These are phyloP conservation scores for Alternaria gaisen DNA, from an alignment of 2,329 filamentous ascomycete genomes.

Conservation along the genomic window DNA sequence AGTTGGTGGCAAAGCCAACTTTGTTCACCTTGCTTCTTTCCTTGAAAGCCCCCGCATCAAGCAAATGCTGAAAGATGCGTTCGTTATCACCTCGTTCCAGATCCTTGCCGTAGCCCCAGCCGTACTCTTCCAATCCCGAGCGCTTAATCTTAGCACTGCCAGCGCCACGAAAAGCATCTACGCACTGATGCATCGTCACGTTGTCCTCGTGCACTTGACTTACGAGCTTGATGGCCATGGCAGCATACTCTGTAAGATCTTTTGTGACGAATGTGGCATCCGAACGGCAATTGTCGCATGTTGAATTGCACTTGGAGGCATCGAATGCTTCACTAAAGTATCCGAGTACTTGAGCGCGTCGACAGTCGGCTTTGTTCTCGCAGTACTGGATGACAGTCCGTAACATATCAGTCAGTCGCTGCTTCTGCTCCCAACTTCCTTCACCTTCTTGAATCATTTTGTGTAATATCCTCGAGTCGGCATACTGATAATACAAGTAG, in stretches of 20 bases:
- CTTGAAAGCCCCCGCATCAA: constrained; percentile 75
- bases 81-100: constrained; percentile 81
- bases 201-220: constrained; percentile 63
- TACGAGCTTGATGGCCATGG: constrained; percentile 75
- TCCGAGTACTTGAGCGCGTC: constrained; percentile 84
- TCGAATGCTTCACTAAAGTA: constrained; percentile 93
- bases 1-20: constrained; percentile 75
- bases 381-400: constrained; percentile 86
- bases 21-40: constrained; percentile 75
- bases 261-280: constrained; percentile 73
- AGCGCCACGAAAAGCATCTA: constrained; percentile 82
- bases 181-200: constrained; percentile 75
- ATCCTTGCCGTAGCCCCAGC: constrained; percentile 70
- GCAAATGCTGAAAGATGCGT: constrained; percentile 80
- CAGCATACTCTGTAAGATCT: constrained; percentile 80
- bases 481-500: constrained; percentile 87
- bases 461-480: constrained; percentile 75
- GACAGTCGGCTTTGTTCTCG: constrained; percentile 87
- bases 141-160: constrained; percentile 67
- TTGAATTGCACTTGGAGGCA: constrained; percentile 72
- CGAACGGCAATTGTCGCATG: constrained; percentile 90
- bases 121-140: constrained; percentile 62
- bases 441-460: constrained; percentile 86
- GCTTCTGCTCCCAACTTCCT: constrained; percentile 79
- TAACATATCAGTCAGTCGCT: constrained; percentile 85